Evolutionary conservation across 2,329 filamentous ascomycete genomes (phyloP).

Genomic region (Claviceps pusilla): DNA sequence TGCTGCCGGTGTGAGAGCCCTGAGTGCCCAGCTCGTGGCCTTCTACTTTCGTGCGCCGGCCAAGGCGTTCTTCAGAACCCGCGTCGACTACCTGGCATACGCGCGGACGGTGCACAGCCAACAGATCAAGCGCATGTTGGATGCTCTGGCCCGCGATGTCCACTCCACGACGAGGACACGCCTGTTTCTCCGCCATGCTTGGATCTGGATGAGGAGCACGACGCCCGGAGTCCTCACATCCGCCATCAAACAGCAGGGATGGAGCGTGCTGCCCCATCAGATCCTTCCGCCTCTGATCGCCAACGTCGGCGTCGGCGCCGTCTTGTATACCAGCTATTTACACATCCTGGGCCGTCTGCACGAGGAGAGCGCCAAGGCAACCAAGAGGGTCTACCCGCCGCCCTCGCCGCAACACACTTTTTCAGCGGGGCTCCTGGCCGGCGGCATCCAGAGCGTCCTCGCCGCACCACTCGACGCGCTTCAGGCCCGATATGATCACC

Average conservation of each 20-base stretch:
- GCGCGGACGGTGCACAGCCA: conserved; percentile 38
- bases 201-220: conserved; percentile 42
- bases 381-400: conserved; percentile 55
- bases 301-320: conserved; percentile 58
- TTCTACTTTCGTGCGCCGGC: conserved; percentile 88
- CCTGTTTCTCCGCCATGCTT: conserved; percentile 24
- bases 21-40: conserved; percentile 69
- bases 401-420: conserved; percentile 50
- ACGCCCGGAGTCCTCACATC: conserved; percentile 55
- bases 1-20: conserved; percentile 67
- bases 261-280: conserved; percentile 60
- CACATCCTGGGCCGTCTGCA: conserved; percentile 53
- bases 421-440: conserved; percentile 53
- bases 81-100: conserved; percentile 66
- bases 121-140: conserved; percentile 23
- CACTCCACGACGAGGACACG: conserved; percentile 18
- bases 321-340: conserved; percentile 63
- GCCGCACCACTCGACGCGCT: conserved; percentile 65
- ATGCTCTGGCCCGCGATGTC: conserved; percentile 23
- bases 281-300: conserved; percentile 62
- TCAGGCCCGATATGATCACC: conserved; percentile 54
- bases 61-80: conserved; percentile 81
- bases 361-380: conserved; percentile 40
- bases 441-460: conserved; percentile 52
- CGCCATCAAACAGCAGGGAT: conserved; percentile 55